Evolutionary conservation across 495 filamentous ascomycete genomes (phyloP).

Genomic region (Xylaria palmicola): DNA sequence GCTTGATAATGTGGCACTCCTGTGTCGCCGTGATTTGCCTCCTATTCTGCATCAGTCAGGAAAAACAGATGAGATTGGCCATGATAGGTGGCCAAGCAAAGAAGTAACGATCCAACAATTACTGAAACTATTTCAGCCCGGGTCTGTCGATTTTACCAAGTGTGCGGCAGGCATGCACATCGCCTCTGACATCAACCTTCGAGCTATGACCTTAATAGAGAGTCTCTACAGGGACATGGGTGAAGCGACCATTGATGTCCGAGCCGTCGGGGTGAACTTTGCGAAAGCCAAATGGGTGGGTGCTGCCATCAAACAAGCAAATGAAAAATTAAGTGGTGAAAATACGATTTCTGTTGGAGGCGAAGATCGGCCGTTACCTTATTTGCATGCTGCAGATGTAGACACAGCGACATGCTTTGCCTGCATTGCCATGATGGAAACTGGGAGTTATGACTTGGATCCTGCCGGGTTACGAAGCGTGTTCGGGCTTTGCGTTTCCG

Average conservation of each 20-base stretch:
- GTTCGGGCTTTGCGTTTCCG: slow-evolving; percentile 31
- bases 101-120: background rate
- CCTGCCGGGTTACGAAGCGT: slow-evolving; percentile 22
- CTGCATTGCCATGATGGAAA: slow-evolving; percentile 33
- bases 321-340: too few species aligned
- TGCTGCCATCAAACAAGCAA: background rate
- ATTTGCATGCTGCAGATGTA: background rate
- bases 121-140: background rate
- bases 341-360: background rate
- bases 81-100: background rate
- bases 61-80: background rate
- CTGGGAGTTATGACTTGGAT: slow-evolving; percentile 25
- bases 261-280: background rate
- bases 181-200: background rate
- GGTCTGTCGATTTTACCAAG: background rate
- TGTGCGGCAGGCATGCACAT: background rate
- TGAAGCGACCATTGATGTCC: slow-evolving; percentile 1
- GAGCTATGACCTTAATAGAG: background rate
- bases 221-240: background rate
- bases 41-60: background rate
- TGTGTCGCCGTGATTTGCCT: background rate
- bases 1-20: background rate
- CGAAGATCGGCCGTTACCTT: background rate
- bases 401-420: slow-evolving; percentile 20
- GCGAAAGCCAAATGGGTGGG: background rate